phyloP scores from a whole-genome alignment of 2,329 filamentous ascomycete species.

The Sporothrix schenckii region DNA sequence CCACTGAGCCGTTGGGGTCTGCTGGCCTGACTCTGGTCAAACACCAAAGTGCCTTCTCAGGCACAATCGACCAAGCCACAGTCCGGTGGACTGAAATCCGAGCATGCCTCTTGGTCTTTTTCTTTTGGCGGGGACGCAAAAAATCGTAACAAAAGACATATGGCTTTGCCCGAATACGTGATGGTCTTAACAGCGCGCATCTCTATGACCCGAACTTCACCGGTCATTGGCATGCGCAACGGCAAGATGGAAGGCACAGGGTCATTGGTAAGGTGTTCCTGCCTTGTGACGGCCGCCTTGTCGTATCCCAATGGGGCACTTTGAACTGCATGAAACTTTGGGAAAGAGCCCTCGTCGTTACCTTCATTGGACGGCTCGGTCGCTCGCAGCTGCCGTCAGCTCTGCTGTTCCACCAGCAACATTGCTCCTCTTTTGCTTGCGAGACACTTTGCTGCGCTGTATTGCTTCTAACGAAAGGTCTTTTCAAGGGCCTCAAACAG shows the following conservation, averaged over 20 bases:
- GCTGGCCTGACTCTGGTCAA: background rate
- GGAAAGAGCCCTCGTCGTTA: background rate
- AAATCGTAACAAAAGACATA: background rate
- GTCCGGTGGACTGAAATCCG: constrained; percentile 1
- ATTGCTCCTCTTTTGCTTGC: background rate
- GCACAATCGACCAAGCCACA: constrained; percentile 17
- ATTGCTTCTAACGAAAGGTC: background rate
- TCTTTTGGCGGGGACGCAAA: background rate
- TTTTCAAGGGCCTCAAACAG: background rate
- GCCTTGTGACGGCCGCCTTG: background rate
- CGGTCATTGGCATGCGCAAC: background rate
- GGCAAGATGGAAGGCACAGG: background rate
- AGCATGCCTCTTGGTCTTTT: background rate
- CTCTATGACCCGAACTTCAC: background rate
- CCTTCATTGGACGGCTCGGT: background rate
- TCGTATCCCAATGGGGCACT: background rate
- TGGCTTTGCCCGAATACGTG: background rate
- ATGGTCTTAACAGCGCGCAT: background rate
- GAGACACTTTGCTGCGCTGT: background rate
- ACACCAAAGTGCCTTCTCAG: constrained; percentile 9
- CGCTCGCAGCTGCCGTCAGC: background rate
- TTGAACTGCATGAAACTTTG: background rate
- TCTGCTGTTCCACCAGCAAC: too few relatives aligned
- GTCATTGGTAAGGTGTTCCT: constrained; percentile 16
- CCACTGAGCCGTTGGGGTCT: constrained; percentile 13